Conservation (phyloP, 768 basidiomycete genomes). For the Lactifluus piperatus region DNA sequence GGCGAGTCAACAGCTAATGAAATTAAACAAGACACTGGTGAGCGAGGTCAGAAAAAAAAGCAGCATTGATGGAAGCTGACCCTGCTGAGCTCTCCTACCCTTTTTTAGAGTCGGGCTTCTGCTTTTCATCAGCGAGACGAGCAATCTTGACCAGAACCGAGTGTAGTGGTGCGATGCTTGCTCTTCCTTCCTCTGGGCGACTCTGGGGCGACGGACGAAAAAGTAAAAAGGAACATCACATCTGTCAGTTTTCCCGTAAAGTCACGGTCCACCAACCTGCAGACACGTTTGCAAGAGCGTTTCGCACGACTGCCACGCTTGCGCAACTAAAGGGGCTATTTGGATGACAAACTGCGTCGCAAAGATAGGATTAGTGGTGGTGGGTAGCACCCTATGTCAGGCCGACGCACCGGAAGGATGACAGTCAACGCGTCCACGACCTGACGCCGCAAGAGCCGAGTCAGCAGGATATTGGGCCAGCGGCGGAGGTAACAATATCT, state of each 20-base stretch:
- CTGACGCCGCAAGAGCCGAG: slow-evolving; percentile 41
- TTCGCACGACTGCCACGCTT: slow-evolving; percentile 31
- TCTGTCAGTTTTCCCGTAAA: slow-evolving; percentile 3
- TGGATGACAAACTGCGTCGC: slow-evolving; percentile 28
- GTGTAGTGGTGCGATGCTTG: background rate
- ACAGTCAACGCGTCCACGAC: slow-evolving; percentile 42
- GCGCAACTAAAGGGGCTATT: slow-evolving; percentile 23
- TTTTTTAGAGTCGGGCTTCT: slow-evolving; percentile 1
- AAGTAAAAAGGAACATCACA: background rate
- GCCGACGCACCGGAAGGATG: slow-evolving; percentile 37
- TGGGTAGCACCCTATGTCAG: background rate
- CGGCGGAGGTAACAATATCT: too few species aligned
- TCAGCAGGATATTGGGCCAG: too few species aligned
- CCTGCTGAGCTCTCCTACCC: slow-evolving; percentile 19
- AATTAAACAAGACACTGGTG: background rate
- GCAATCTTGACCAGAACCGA: slow-evolving; percentile 10
- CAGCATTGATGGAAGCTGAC: slow-evolving; percentile 11
- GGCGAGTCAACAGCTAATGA: slow-evolving; percentile 1
- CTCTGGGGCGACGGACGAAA: background rate
- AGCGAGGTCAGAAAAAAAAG: background rate
- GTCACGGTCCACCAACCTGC: slow-evolving; percentile 27
- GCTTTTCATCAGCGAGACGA: slow-evolving; percentile 5
- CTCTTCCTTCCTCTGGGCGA: slow-evolving; percentile 17
- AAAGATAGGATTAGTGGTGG: background rate
- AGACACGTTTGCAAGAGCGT: slow-evolving; percentile 38